phyloP scores from a whole-genome alignment of 768 basidiomycete genomes.

The Cubamyces sp. region DNA sequence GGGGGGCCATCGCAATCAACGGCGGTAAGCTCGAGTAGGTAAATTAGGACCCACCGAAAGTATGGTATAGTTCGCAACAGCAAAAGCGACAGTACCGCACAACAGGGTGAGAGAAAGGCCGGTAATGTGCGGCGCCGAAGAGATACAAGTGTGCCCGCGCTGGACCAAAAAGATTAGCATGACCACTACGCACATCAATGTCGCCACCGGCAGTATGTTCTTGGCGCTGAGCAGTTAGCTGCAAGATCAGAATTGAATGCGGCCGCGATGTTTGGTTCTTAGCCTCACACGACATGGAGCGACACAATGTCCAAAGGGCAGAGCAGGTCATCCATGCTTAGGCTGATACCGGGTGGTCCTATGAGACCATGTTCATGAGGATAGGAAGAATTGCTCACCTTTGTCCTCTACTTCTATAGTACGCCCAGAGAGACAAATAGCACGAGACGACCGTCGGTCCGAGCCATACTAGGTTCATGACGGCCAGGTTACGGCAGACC shows the following conservation, averaged over 20 bases:
- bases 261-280: not conserved
- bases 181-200: not conserved
- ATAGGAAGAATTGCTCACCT: not conserved
- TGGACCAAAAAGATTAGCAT: not conserved
- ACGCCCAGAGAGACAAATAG: not conserved
- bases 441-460: not conserved
- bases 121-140: not conserved
- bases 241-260: not conserved
- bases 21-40: too few species aligned
- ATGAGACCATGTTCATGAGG: not conserved
- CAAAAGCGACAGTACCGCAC: not conserved
- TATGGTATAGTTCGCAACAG: not conserved
- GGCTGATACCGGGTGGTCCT: not conserved
- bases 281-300: not conserved
- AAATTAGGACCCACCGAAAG: not conserved
- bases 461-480: conserved; percentile 5
- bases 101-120: conserved; percentile 1
- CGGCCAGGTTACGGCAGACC: not conserved
- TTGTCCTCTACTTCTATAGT: not conserved
- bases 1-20: too few species aligned
- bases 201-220: not conserved
- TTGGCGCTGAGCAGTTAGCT: not conserved
- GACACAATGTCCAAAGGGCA: not conserved
- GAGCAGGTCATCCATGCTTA: not conserved
- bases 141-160: not conserved